These are phyloP conservation scores for Pseudomonodictys pantanalensis DNA, from an alignment of 495 filamentous ascomycete genomes.

Conservation along the genomic window DNA sequence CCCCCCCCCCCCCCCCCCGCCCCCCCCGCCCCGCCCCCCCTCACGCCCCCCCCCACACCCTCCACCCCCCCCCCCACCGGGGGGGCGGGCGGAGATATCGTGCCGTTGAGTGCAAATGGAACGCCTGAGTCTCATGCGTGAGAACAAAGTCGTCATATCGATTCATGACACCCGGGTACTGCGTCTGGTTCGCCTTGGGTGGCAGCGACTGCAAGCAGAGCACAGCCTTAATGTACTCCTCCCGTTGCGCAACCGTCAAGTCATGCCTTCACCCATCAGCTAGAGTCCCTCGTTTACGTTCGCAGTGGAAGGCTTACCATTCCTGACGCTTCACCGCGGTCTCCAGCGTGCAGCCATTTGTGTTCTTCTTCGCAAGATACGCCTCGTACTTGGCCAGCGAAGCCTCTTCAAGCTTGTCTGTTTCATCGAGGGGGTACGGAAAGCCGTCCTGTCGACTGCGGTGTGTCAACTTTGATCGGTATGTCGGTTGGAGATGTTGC, in stretches of 20 bases:
- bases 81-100: no score
- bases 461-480: neutral
- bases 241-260: constrained; percentile 19
- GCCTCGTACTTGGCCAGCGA: constrained; percentile 21
- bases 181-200: constrained; percentile 9
- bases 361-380: constrained; percentile 24
- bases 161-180: no score
- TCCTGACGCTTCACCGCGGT: constrained; percentile 51
- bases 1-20: no score
- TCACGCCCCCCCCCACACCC: no score
- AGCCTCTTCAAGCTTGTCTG: constrained; percentile 24
- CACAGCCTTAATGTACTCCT: constrained; percentile 31
- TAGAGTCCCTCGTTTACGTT: no score
- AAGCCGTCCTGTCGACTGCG: constrained; percentile 9
- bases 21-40: no score
- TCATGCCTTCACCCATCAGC: constrained; percentile 24
- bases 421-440: constrained; percentile 24
- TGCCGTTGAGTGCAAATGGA: no score
- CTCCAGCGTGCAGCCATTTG: constrained; percentile 46
- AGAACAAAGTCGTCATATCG: no score
- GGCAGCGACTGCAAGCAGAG: constrained; percentile 29
- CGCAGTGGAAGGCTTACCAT: constrained; percentile 46
- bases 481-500: neutral
- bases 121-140: no score
- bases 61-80: no score